Evolutionary conservation across 805 yeast species (phyloP).

Genomic region (Saturnispora gosingensis): DNA sequence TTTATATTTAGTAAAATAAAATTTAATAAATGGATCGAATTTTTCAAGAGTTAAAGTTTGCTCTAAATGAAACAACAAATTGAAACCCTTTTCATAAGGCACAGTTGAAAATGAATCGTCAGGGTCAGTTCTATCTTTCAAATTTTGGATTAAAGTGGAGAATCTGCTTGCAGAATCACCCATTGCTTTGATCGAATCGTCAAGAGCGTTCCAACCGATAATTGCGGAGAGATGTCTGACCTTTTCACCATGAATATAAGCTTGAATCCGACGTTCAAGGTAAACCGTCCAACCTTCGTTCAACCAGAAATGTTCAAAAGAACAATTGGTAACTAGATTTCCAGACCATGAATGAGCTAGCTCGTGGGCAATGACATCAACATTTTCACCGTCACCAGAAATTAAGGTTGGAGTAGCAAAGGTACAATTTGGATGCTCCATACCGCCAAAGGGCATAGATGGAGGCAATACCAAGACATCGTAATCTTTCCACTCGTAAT

Average conservation of each 20-base stretch:
- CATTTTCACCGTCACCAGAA: conserved; percentile 76
- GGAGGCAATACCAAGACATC: conserved; percentile 75
- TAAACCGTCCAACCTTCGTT: conserved; percentile 97
- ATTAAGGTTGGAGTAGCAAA: conserved; percentile 86
- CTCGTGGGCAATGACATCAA: conserved; percentile 88
- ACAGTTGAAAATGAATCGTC: conserved; percentile 84
- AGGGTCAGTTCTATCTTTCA: conserved; percentile 66
- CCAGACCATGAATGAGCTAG: conserved; percentile 92
- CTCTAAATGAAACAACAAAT: conserved; percentile 68
- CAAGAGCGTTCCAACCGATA: conserved; percentile 82
- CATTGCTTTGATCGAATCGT: conserved; percentile 56
- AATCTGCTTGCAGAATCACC: conserved; percentile 43
- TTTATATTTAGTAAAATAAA: conserved; percentile 62
- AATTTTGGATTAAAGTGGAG: conserved; percentile 59
- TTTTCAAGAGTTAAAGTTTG: conserved; percentile 53
- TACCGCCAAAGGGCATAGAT: conserved; percentile 82
- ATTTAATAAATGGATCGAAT: conserved; percentile 74
- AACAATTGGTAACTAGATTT: conserved; percentile 78
- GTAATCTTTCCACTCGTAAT: conserved; percentile 78
- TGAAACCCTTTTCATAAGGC: conserved; percentile 88
- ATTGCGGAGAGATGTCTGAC: conserved; percentile 74
- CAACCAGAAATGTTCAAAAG: conserved; percentile 93
- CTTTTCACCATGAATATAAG: conserved; percentile 67
- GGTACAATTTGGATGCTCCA: conserved; percentile 90
- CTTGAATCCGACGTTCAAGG: conserved; percentile 75